A percentile compares a stretch with the other conserved stretches of the same genome.
Conservation (phyloP, 2,329 filamentous ascomycete genomes). For the Fusarium oligoseptatum region DNA sequence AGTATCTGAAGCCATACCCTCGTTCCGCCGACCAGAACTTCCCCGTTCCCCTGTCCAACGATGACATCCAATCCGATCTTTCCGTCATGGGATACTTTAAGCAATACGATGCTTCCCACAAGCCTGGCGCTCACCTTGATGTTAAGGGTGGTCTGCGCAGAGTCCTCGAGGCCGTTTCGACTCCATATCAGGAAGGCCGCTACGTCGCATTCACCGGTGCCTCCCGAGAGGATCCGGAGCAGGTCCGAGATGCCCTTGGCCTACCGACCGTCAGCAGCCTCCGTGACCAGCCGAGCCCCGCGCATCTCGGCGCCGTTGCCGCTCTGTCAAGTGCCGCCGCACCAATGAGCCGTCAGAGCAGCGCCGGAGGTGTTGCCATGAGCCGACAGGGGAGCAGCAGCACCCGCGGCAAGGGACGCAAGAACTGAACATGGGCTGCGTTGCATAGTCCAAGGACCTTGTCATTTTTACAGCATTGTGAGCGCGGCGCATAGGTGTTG, state of each 20-base stretch:
- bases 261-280: conserved; percentile 59
- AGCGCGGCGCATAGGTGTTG: conserved; percentile 47
- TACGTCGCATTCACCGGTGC: conserved; percentile 64
- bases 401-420: conserved; percentile 61
- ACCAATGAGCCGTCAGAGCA: conserved; percentile 70
- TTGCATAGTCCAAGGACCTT: conserved; percentile 10
- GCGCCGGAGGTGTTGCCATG: conserved; percentile 68
- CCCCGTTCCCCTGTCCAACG: conserved; percentile 62
- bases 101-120: conserved; percentile 67
- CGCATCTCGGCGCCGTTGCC: conserved; percentile 40
- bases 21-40: conserved; percentile 69
- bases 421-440: conserved; percentile 44
- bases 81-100: conserved; percentile 70
- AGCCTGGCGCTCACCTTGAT: conserved; percentile 69
- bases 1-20: conserved; percentile 70
- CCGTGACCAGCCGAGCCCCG: conserved; percentile 57
- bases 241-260: conserved; percentile 63
- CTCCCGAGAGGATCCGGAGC: conserved; percentile 62
- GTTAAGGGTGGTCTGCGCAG: conserved; percentile 65
- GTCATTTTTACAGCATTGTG: conserved; percentile 45
- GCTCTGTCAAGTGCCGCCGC: conserved; percentile 53
- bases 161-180: conserved; percentile 67
- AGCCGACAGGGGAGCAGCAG: conserved; percentile 67
- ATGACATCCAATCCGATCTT: conserved; percentile 68
- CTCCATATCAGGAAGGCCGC: conserved; percentile 60